A percentile compares a stretch with the other conserved stretches of the same genome.
Evolutionary conservation across 768 basidiomycete genomes (phyloP).

Genomic region (Dioszegia hungarica): DNA sequence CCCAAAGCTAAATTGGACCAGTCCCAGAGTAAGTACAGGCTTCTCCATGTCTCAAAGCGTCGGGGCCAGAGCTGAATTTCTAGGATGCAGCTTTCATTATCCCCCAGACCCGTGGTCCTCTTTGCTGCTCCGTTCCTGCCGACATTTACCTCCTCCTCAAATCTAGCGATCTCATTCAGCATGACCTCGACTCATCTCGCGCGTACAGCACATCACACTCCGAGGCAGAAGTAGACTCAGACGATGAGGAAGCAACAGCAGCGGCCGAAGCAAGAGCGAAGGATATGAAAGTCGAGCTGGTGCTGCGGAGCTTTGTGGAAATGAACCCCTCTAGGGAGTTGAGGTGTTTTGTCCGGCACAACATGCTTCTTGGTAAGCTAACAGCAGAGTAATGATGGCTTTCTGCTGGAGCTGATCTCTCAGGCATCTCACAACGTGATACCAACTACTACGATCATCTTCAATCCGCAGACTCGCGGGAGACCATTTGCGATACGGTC

Average conservation of each 20-base stretch:
- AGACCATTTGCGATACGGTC: constrained; percentile 57
- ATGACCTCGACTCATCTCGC: constrained; percentile 61
- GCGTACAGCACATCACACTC: constrained; percentile 70
- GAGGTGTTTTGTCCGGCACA: constrained; percentile 79
- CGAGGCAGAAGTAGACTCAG: constrained; percentile 8
- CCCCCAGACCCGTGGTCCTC: constrained; percentile 62
- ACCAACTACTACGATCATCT: constrained; percentile 82
- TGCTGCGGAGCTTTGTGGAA: constrained; percentile 84
- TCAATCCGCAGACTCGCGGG: constrained; percentile 59
- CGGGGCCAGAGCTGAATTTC: background rate
- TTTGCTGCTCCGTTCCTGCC: constrained; percentile 79
- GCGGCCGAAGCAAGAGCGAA: background rate
- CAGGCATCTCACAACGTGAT: constrained; percentile 84
- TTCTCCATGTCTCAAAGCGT: background rate
- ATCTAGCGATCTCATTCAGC: constrained; percentile 80
- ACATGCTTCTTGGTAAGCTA: constrained; percentile 63
- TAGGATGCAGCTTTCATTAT: constrained; percentile 92
- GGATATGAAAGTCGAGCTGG: constrained; percentile 61
- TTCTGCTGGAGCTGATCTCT: background rate
- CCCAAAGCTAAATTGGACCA: constrained; percentile 93
- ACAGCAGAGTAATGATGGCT: background rate
- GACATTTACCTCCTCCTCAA: constrained; percentile 91
- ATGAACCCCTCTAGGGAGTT: constrained; percentile 79
- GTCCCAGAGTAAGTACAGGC: constrained; percentile 66
- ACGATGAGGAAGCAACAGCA: background rate